These are phyloP conservation scores for Mucor piriformis DNA, from an alignment of 371 early-diverging fungal genomes.

Conservation along the genomic window DNA sequence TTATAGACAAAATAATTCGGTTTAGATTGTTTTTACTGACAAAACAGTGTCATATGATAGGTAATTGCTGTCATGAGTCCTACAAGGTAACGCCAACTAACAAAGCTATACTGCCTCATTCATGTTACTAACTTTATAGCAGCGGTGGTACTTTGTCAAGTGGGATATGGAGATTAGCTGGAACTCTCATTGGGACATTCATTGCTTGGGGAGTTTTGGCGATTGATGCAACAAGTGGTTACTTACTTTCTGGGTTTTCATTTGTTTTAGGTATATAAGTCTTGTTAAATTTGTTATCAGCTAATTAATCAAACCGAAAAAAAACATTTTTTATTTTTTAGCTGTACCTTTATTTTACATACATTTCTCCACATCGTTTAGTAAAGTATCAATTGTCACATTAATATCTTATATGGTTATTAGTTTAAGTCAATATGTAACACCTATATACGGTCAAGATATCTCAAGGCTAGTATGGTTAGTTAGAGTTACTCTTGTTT, in stretches of 20 bases:
- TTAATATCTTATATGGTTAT: conserved; percentile 43
- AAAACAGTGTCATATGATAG: too few relatives aligned
- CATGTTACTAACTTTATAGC: too few relatives aligned
- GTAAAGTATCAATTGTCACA: conserved; percentile 38
- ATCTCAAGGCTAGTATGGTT: conserved; percentile 43
- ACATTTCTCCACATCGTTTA: conserved; percentile 43
- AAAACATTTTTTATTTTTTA: conserved; percentile 17
- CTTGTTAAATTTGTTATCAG: too few relatives aligned
- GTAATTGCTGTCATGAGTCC: conserved; percentile 57
- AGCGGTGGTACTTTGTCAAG: conserved; percentile 56
- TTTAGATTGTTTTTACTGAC: too few relatives aligned
- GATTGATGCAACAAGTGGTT: conserved; percentile 44
- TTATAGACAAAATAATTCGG: too few relatives aligned
- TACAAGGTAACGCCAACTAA: too few relatives aligned
- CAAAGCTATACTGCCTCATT: too few relatives aligned
- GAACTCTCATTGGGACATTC: conserved; percentile 50
- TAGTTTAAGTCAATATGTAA: conserved; percentile 33
- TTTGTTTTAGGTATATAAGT: conserved; percentile 58
- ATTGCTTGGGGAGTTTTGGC: conserved; percentile 53
- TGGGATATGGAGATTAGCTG: conserved; percentile 52
- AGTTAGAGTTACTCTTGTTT: too few relatives aligned
- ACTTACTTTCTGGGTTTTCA: conserved; percentile 49
- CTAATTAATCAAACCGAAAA: too few relatives aligned
- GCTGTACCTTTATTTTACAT: conserved; percentile 48
- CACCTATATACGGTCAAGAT: conserved; percentile 23